phyloP scores from a whole-genome alignment of 495 filamentous ascomycete species.

The Talaromyces proteolyticus region DNA sequence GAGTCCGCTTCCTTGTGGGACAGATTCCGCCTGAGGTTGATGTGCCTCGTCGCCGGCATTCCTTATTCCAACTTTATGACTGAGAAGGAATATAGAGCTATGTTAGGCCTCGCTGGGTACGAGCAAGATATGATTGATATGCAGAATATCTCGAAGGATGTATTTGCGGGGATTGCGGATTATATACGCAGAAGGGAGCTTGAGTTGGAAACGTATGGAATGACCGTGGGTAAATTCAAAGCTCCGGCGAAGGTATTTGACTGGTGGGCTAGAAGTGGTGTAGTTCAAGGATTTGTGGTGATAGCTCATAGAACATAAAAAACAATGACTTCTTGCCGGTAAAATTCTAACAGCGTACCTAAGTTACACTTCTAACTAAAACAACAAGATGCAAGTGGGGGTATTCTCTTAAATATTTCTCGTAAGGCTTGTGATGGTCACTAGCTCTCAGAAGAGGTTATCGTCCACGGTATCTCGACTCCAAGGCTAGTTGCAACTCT shows the following conservation, averaged over 20 bases:
- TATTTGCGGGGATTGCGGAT: slow-evolving; percentile 30
- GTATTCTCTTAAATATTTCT: too few relatives aligned
- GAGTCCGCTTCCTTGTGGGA: slow-evolving; percentile 14
- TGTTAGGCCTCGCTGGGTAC: slow-evolving; percentile 40
- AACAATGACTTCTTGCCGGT: too few relatives aligned
- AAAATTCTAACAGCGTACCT: too few relatives aligned
- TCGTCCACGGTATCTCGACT: slow-evolving; percentile 36
- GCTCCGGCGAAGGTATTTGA: slow-evolving; percentile 29
- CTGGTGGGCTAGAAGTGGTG: slow-evolving; percentile 38
- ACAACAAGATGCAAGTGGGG: too few relatives aligned
- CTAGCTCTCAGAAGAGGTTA: too few relatives aligned
- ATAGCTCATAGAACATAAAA: slow-evolving; percentile 26
- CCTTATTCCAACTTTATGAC: slow-evolving; percentile 42
- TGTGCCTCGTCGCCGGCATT: slow-evolving; percentile 24
- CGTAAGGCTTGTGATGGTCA: too few relatives aligned
- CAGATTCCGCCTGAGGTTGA: slow-evolving; percentile 18
- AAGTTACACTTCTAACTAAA: too few relatives aligned
- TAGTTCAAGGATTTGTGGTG: slow-evolving; percentile 38
- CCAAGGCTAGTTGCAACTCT: slow-evolving; percentile 41
- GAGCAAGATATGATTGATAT: slow-evolving; percentile 26
- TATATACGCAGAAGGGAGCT: slow-evolving; percentile 26
- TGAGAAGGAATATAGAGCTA: slow-evolving; percentile 48
- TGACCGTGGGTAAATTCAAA: slow-evolving; percentile 30
- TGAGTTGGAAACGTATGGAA: slow-evolving; percentile 24
- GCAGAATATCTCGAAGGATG: slow-evolving; percentile 36